Evolutionary conservation across 2,329 filamentous ascomycete genomes (phyloP).

Genomic region (Calonectria leucothoes): DNA sequence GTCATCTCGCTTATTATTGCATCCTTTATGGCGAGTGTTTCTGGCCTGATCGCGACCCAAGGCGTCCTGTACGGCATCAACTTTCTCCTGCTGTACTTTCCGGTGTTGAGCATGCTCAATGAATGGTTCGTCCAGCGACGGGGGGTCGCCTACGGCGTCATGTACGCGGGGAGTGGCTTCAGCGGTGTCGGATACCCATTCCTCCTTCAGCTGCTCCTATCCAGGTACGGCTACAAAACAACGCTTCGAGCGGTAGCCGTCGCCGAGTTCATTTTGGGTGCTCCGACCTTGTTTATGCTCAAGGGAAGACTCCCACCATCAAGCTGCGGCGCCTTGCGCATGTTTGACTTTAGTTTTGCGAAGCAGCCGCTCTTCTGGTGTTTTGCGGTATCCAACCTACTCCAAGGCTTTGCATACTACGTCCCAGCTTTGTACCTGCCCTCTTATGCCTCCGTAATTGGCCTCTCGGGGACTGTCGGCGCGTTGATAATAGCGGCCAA

Average conservation of each 20-base stretch:
- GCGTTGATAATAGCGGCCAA: conserved; percentile 61
- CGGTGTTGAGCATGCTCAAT: conserved; percentile 57
- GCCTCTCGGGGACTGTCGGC: conserved; percentile 52
- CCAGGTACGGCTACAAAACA: conserved; percentile 53
- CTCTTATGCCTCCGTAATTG: conserved; percentile 57
- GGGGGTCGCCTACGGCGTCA: conserved; percentile 60
- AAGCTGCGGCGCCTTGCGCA: conserved; percentile 36
- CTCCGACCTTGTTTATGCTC: conserved; percentile 54
- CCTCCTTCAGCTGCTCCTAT: conserved; percentile 55
- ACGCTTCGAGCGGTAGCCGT: conserved; percentile 55
- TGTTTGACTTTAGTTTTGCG: conserved; percentile 38
- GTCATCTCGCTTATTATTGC: conserved; percentile 31
- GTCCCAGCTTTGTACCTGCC: conserved; percentile 66
- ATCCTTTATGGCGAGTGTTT: conserved; percentile 38
- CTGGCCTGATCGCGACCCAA: conserved; percentile 40
- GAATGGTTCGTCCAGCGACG: conserved; percentile 61
- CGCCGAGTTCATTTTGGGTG: conserved; percentile 51
- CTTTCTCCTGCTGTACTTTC: conserved; percentile 54
- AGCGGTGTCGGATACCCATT: conserved; percentile 61
- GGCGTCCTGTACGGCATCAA: conserved; percentile 46
- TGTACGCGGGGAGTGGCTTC: conserved; percentile 59
- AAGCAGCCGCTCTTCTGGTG: conserved; percentile 39
- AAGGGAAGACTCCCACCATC: conserved; percentile 55
- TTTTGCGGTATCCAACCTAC: conserved; percentile 60
- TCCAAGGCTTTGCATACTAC: conserved; percentile 66